phyloP scores from a whole-genome alignment of 2,329 filamentous ascomycete species.

The Cladosporium sp. region DNA sequence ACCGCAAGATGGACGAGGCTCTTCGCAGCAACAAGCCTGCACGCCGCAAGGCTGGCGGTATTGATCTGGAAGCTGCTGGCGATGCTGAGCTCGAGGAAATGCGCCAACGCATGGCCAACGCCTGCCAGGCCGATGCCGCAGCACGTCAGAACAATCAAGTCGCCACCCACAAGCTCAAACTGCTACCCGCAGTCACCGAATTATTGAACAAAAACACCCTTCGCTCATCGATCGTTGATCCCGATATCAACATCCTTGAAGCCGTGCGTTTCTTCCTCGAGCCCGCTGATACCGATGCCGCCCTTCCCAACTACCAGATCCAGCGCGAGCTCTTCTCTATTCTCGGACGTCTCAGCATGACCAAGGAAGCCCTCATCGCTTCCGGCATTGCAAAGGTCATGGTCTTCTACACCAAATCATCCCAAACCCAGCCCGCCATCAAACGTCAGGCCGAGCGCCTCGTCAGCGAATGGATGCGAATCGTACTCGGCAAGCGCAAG shows the following conservation, averaged over 20 bases:
- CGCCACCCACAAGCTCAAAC: slow-evolving; percentile 87
- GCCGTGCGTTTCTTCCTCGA: slow-evolving; percentile 97
- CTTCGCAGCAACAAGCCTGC: slow-evolving; percentile 76
- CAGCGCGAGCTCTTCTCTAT: slow-evolving; percentile 89
- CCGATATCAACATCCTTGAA: slow-evolving; percentile 91
- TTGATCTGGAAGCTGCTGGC: slow-evolving; percentile 85
- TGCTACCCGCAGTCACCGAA: slow-evolving; percentile 84
- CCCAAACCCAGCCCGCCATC: slow-evolving; percentile 80
- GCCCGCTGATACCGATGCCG: slow-evolving; percentile 80
- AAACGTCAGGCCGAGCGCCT: slow-evolving; percentile 91
- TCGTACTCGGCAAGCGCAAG: slow-evolving; percentile 79
- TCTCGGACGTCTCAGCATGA: slow-evolving; percentile 75
- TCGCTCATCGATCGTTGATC: slow-evolving; percentile 80
- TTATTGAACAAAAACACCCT: slow-evolving; percentile 87
- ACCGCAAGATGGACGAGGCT: slow-evolving; percentile 82
- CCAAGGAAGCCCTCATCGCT: slow-evolving; percentile 84
- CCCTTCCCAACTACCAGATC: slow-evolving; percentile 93
- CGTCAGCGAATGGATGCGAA: slow-evolving; percentile 92
- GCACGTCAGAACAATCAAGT: slow-evolving; percentile 76
- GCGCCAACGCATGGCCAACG: slow-evolving; percentile 84
- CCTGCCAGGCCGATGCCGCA: slow-evolving; percentile 79
- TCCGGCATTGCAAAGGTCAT: slow-evolving; percentile 96
- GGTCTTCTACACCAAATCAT: slow-evolving; percentile 94
- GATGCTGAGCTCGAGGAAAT: slow-evolving; percentile 87
- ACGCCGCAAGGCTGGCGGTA: slow-evolving; percentile 76